Conservation (phyloP, 495 filamentous ascomycete species). For the Cenococcum geophilum region DNA sequence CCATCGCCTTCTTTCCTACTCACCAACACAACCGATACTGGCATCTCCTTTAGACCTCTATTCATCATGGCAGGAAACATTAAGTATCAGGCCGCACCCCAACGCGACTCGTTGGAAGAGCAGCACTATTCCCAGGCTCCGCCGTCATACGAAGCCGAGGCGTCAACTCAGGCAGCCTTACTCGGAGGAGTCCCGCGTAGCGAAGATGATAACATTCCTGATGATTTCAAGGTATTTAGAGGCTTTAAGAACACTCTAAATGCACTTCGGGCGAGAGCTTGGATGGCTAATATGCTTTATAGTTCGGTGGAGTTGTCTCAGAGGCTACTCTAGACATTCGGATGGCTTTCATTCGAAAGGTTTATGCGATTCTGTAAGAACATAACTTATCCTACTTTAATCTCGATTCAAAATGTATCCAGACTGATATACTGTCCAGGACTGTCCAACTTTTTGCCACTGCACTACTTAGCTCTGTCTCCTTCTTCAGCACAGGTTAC, state of each 20-base stretch:
- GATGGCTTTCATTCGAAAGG: constrained; percentile 96
- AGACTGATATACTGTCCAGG: constrained; percentile 39
- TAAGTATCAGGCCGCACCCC: constrained; percentile 40
- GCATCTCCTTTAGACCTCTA: too few species aligned
- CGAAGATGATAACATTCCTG: constrained; percentile 85
- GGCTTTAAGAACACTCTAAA: background rate
- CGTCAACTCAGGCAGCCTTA: constrained; percentile 45
- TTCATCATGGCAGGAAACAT: constrained; percentile 35
- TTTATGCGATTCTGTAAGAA: constrained; percentile 72
- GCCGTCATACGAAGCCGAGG: constrained; percentile 66
- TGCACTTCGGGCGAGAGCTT: background rate
- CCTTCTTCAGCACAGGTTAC: constrained; percentile 77
- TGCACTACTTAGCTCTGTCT: constrained; percentile 68
- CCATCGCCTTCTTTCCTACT: too few species aligned
- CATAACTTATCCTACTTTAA: background rate
- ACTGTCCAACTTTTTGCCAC: constrained; percentile 86
- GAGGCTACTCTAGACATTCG: constrained; percentile 93
- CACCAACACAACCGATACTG: too few species aligned
- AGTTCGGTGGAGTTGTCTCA: constrained; percentile 86
- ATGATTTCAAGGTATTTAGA: constrained; percentile 77
- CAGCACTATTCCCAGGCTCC: constrained; percentile 69
- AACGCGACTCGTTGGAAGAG: constrained; percentile 42
- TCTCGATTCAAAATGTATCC: background rate
- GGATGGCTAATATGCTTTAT: constrained; percentile 2
- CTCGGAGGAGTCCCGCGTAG: constrained; percentile 61